A percentile compares a stretch with the other conserved stretches of the same genome.
phyloP scores from a whole-genome alignment of 73 alveolate species.

The Paramecium bursaria region DNA sequence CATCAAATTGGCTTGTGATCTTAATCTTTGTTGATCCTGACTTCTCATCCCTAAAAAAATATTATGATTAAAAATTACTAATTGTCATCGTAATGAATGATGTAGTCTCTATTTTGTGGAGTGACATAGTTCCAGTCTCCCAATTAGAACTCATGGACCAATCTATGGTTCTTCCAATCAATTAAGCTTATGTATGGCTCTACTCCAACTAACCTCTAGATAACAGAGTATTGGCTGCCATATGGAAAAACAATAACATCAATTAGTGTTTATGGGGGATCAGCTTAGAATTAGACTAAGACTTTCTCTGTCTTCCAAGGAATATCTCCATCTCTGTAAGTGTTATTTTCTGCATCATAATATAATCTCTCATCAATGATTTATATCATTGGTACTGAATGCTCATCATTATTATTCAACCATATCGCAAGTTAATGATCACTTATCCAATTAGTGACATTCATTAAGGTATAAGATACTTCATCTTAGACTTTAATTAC shows the following conservation, averaged over 20 bases:
- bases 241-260: constrained; percentile 5
- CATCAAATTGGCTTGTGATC: no score
- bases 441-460: constrained; percentile 45
- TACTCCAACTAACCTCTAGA: constrained; percentile 32
- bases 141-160: no score
- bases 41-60: no score
- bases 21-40: no score
- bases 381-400: constrained; percentile 33
- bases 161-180: no score
- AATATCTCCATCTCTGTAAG: background rate
- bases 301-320: no score
- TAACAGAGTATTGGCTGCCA: background rate
- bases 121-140: no score
- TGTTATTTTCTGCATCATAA: constrained; percentile 33
- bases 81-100: no score
- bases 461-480: background rate
- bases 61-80: no score
- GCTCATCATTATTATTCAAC: constrained; percentile 40
- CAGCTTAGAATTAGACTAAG: no score
- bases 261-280: constrained; percentile 19
- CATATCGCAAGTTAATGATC: constrained; percentile 38
- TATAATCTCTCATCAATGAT: constrained; percentile 1
- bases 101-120: no score
- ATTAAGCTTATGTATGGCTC: constrained; percentile 9
- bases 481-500: background rate